These are phyloP conservation scores for Evernia prunastri DNA, from an alignment of 495 filamentous ascomycete species.

Conservation along the genomic window DNA sequence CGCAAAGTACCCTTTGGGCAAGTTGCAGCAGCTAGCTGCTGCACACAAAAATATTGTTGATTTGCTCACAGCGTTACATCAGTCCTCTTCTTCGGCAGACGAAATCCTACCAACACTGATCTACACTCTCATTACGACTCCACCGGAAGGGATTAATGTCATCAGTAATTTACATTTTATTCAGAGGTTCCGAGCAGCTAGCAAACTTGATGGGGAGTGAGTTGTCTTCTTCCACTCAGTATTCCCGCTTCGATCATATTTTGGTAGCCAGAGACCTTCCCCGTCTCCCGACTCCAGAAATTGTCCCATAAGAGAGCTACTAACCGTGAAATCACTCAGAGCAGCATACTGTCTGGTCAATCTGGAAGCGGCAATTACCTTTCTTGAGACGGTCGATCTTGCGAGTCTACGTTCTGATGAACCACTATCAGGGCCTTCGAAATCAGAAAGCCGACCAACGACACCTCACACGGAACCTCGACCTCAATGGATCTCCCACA, in stretches of 20 bases:
- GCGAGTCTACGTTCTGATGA: slow-evolving; percentile 86
- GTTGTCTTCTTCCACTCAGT: no score
- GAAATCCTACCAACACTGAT: slow-evolving; percentile 96
- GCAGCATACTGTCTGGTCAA: slow-evolving; percentile 95
- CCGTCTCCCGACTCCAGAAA: no score
- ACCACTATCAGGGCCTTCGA: slow-evolving; percentile 53
- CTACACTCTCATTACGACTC: slow-evolving; percentile 85
- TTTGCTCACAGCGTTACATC: slow-evolving; percentile 62
- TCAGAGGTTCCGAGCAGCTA: slow-evolving; percentile 82
- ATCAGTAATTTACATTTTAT: slow-evolving; percentile 93
- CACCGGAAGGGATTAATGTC: slow-evolving; percentile 76
- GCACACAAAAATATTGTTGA: slow-evolving; percentile 94
- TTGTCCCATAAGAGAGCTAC: no score
- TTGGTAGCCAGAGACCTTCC: no score
- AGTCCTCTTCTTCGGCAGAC: slow-evolving; percentile 90
- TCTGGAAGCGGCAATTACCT: slow-evolving; percentile 88
- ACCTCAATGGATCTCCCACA: slow-evolving; percentile 42
- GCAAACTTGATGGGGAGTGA: slow-evolving; percentile 86
- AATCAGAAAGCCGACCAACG: slow-evolving; percentile 44
- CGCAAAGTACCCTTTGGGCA: slow-evolving; percentile 79
- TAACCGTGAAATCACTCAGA: no score
- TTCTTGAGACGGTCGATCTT: slow-evolving; percentile 95
- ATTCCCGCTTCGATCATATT: no score
- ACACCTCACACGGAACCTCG: slow-evolving; percentile 47
- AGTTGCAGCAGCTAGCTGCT: slow-evolving; percentile 79